Conservation (phyloP, 257 asterid species). For the Misopates orontium region DNA sequence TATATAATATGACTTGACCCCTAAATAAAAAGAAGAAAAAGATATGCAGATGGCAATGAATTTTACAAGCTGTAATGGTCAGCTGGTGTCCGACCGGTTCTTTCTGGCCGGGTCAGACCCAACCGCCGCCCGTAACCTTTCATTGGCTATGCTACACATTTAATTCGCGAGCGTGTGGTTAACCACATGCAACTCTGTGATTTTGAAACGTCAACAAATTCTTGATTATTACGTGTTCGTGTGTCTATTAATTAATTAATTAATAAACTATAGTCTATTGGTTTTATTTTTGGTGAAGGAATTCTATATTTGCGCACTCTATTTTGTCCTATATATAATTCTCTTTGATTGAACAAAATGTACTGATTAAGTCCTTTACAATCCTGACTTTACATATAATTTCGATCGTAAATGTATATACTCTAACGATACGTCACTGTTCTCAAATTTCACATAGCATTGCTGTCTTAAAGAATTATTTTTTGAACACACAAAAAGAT, state of each 20-base stretch:
- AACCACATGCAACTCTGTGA: too few relatives aligned
- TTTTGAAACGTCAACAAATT: too few relatives aligned
- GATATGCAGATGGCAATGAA: constrained; percentile 39
- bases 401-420: too few relatives aligned
- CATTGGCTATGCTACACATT: background rate
- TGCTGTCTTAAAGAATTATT: background rate
- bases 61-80: constrained; percentile 39
- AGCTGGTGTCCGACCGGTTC: constrained; percentile 21
- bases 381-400: too few relatives aligned
- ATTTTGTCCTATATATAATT: too few relatives aligned
- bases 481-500: background rate
- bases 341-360: too few relatives aligned
- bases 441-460: background rate
- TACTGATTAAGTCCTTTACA: too few relatives aligned
- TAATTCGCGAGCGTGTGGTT: background rate
- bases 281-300: too few relatives aligned
- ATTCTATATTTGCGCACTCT: too few relatives aligned
- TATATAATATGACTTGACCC: constrained; percentile 19
- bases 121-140: background rate
- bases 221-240: too few relatives aligned
- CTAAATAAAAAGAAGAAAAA: constrained; percentile 31
- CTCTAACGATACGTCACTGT: background rate
- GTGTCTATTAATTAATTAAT: too few relatives aligned
- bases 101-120: constrained; percentile 13
- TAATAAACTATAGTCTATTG: too few relatives aligned